Evolutionary conservation across 2,329 filamentous ascomycete species (phyloP), one percentile per base, ranked within the genome.

Genomic region (Emmonsiellopsis sp.): DNA sequence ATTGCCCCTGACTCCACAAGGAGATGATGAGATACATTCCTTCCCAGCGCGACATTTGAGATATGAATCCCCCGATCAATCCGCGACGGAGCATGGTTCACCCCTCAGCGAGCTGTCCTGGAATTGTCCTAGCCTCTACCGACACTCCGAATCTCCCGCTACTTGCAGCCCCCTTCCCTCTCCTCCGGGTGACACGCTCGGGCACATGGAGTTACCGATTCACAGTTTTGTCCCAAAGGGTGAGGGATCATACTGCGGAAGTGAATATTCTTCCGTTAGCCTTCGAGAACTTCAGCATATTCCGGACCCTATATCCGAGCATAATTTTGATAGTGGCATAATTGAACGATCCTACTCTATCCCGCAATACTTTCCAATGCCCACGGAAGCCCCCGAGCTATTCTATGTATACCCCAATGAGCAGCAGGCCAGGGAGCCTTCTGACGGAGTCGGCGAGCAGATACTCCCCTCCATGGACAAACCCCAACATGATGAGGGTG

Each of bases 211-310:
- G 6, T 39, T 51, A 31, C 47, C 54, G 14, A 48, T 45, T 14
- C 34, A 50, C 33, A 46, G 50, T 5, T 21, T 55, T 7, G 43
- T 48, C 6, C 42, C 34, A 10, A 49, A 53, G 6, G 37, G 53
- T 10, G 53, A 53, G 11, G 53, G 52, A 5, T 59, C 57, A 33
- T 55, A 52, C 21, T 57, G 53, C 31, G 56, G 55, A 27, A 59
- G 56, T 45, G 56, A 58, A 36, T 54, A 53, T 42, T 58, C 56
- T 2, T 27, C 21, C 21, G 63, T 57, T 32, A 49, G 33, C 31
- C 53, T 33, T 46, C 46, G 54, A 58, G 58, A 63, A 21, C 44
- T 61, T 27, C 60, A 63, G 42, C 57, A 56, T 51, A 59, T 61
- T 53, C 63, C 57, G 6, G 58, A 60, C 8, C 55, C 58, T 8